Evolutionary conservation across 2,329 filamentous ascomycete species (phyloP), one percentile per base, ranked within the genome.

Genomic region (Colletotrichum cuscutae): DNA sequence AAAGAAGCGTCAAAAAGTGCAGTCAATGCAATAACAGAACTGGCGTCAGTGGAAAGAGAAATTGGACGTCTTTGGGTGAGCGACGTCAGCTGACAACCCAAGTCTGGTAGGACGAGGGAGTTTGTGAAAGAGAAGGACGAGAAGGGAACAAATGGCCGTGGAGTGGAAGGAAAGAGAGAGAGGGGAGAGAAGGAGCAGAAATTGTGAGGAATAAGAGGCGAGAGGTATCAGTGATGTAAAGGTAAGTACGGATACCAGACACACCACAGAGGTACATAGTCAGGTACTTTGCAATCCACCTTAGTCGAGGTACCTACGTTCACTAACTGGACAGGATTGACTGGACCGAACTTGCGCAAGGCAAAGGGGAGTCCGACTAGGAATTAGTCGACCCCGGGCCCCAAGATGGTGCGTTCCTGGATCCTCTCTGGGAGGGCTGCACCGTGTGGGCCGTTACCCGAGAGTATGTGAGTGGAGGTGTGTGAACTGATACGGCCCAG

Each of bases 11-110:
- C 28, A 30, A 63, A 68, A 32, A 30, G n/a, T 69, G 69, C 65
- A 72, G 58, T 72, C 69, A 69, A 72, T 72, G 69, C 69, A 63
- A 32, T 19, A 53, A 52, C 62, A 30, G 62, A 68, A 24, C 42
- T 35, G 65, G 46, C n/a, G 24, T 22, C 24, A 26, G 63, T 19
- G n/a, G 30, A 63, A 63, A 19, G 24, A 15, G 13, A 49, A 68
- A 52, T 42, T 7, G 19, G 24, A 26, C 24, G 58, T 68, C 30
- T 19, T 32, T 61, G 53, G 24, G 11, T 30, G 15, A 37, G 30
- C 49, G 37, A 68, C 37, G 65, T 63, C 58, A 59, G 49, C 13
- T n/a, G 24, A n/a, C 42, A 62, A 37, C 62, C 54, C 32, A 54
- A 30, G 46, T 24, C 46, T 57, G 15, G 24, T 26, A 11, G 22